These are phyloP conservation scores for Mycena pura DNA, from an alignment of 768 basidiomycete species.

Conservation along the genomic window DNA sequence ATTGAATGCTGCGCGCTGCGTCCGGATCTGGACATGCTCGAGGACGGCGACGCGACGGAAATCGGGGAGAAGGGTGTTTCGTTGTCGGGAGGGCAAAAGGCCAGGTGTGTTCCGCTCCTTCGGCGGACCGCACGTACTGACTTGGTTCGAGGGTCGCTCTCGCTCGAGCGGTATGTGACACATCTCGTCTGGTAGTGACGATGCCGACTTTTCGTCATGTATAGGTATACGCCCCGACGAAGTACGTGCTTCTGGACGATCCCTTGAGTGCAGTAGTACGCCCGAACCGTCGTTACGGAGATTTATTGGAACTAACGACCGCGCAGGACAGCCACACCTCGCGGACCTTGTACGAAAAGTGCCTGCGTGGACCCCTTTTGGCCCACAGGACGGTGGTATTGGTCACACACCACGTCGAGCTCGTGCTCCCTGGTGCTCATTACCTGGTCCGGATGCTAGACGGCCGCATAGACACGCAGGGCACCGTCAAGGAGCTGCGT, in stretches of 20 bases:
- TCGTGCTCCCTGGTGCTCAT: conserved; percentile 75
- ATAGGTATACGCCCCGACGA: conserved; percentile 52
- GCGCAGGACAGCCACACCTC: conserved; percentile 76
- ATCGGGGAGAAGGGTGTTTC: conserved; percentile 68
- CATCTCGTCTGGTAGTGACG: neutral
- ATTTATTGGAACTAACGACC: too few relatives aligned
- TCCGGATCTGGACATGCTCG: conserved; percentile 82
- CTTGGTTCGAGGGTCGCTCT: conserved; percentile 55
- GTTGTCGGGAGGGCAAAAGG: conserved; percentile 62
- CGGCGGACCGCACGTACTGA: neutral
- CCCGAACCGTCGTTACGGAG: neutral
- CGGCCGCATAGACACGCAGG: conserved; percentile 80
- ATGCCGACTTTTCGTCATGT: neutral
- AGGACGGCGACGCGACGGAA: conserved; percentile 86
- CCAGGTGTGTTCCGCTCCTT: conserved; percentile 46
- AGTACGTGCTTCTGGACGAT: conserved; percentile 62
- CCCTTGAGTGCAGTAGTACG: conserved; percentile 55
- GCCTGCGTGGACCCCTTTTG: conserved; percentile 71
- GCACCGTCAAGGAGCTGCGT: conserved; percentile 68
- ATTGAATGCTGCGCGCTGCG: conserved; percentile 82
- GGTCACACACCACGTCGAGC: conserved; percentile 86
- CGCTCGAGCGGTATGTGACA: conserved; percentile 55
- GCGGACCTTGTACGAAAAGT: conserved; percentile 64
- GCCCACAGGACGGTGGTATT: conserved; percentile 72
- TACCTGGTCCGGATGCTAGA: conserved; percentile 83